Base-by-base conservation (phyloP, 805 yeast genomes). In the Saturnispora ahearnii region DNA sequence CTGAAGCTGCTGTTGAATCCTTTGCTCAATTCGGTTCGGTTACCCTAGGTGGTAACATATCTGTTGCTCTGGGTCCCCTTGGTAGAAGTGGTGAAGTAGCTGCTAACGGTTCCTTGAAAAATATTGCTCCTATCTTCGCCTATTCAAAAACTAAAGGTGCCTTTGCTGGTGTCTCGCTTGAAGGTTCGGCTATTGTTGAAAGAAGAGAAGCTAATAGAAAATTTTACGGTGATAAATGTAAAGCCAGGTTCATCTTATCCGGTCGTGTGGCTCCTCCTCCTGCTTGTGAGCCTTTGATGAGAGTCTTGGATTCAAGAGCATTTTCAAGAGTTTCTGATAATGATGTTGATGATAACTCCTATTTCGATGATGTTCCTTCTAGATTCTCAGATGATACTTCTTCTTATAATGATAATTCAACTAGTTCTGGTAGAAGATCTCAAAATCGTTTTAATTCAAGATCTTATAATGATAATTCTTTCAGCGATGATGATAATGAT, bases 81-180 rank as follows among this genome's bases (percentile, higher is more conserved):
- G 99, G 99, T 49, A 81, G 99, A 69, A 89, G 87, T 59, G 99
- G 97, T 3, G 99, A 91, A 68, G 97, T 96, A 45, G 96, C 95
- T 15, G 98, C 96, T 21, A 78, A 95, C 28, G 98, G 97, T 1
- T 87, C 96, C 4, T 67, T 88, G 50, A 84, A 83, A 58, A 75
- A 84, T 48, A 93, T 89, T 4, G 87, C 97, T 4, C 95, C 98
- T 6, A 83, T 91, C 15, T 91, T 91, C 64, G 73, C 97, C 1
- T 91, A 93, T 69, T 87, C 97, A 11, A 91, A 93, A 67, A 89
- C 96, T 3, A 91, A 93, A 66, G 99, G 99, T 55, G 74, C 93
- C 45, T 91, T 87, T 69, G 99, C 99, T 0, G 99, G 99, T 62
- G 95, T 91, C 18, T 91, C 98, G 1, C 76, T 91, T 47, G 99